Base-by-base conservation (phyloP, 1,284 basidiomycete genomes). In the Trichosporon coremiiforme region DNA sequence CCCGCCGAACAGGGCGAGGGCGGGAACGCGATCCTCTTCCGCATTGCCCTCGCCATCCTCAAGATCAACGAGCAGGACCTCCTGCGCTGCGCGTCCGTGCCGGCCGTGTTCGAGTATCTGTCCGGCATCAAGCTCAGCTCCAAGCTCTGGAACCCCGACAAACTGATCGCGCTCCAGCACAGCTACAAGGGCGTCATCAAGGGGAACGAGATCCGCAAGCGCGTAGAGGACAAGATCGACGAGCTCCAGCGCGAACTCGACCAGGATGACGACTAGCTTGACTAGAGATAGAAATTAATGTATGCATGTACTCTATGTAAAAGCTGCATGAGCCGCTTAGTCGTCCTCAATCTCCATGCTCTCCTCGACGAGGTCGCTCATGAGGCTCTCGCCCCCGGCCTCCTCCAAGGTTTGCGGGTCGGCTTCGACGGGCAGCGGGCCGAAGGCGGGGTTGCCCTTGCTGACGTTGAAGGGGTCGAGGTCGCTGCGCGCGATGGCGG, bases 71-170 rank as follows among this genome's bases (percentile, higher is more conserved):
- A 96, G 79, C 84, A 86, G 33, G 94, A 97, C 72, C 87, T 99
- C 2, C 83, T 95, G 36, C 87, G 87, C 0, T 93, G 93, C 77
- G 89, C 91, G 69, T 92, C 91, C 2, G 90, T 94, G 33, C 90
- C 92, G 0, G 90, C 91, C 1, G 88, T 98, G 8, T 98, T 98
- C 77, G 90, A 93, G 9, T 88, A 91, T 12, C 84, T 98, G 64
- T 90, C 93, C 76, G 91, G 90, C 74, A 85, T 96, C 75, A 62
- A 62, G 57, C 57, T 62, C 15, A 95, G 96, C 0, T 92, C 91
- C 13, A 87, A 94, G 67, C 90, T 95, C 87, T 98, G 95, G 91
- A 89, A 93, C 72, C 90, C 93, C 0, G 95, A 98, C 79, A 91
- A 90, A 79, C 85, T 99, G 2, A 86, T 98, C 64, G 90, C 92